Conservation (phyloP, 148 eudicot genomes). For the Silene latifolia region DNA sequence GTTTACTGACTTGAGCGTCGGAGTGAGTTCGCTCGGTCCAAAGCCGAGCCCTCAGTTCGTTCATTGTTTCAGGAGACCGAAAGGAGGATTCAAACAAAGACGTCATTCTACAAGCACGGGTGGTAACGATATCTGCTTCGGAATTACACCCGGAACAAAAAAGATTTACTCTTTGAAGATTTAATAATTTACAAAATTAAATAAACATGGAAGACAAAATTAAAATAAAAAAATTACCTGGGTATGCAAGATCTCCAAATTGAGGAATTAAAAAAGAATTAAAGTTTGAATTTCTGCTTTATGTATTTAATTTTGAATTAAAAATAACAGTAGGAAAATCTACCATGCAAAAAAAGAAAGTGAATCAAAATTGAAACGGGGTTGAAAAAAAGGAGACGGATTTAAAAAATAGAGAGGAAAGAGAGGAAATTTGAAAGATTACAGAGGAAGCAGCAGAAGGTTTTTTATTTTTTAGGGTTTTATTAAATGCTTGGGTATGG, state of each 20-base stretch:
- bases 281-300: constrained; percentile 2
- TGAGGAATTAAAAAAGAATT: not conserved
- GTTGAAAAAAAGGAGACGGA: not conserved
- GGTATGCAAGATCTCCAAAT: constrained; percentile 6
- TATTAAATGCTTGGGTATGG: not conserved
- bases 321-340: constrained; percentile 1
- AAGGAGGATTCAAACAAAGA: too few species aligned
- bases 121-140: too few species aligned
- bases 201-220: not conserved
- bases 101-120: too few species aligned
- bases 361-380: constrained; percentile 4
- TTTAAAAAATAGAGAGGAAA: too few species aligned
- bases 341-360: not conserved
- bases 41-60: too few species aligned
- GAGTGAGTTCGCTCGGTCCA: too few species aligned
- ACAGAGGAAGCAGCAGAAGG: too few species aligned
- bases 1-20: too few species aligned
- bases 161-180: not conserved
- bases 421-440: too few species aligned
- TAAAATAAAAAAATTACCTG: constrained; percentile 12
- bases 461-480: constrained; percentile 15
- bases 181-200: not conserved
- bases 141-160: too few species aligned
- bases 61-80: too few species aligned
- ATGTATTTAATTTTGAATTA: not conserved